phyloP scores from a whole-genome alignment of 441 rosid species.

The Eugenia klotzschiana region DNA sequence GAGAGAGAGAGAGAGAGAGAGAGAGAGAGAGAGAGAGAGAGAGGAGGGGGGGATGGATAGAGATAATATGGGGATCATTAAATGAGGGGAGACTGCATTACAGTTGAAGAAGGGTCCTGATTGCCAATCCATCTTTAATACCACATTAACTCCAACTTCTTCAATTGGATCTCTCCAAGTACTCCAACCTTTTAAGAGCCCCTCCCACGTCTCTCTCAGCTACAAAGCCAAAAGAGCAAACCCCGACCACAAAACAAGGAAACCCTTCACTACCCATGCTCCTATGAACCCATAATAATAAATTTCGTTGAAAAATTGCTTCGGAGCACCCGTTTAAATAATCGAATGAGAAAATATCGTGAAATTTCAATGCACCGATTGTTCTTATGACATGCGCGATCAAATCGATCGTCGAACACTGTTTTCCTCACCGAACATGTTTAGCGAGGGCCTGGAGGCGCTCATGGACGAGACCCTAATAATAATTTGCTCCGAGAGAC shows the following conservation, averaged over 20 bases:
- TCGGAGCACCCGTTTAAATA: neutral
- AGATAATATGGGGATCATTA: conserved; percentile 8
- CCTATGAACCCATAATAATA: neutral
- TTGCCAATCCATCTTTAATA: conserved; percentile 35
- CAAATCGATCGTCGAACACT: neutral
- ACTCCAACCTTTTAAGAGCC: neutral
- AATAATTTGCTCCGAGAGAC: neutral
- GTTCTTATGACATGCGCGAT: neutral
- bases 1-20: conserved; percentile 21
- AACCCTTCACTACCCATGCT: neutral
- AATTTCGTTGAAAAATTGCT: neutral
- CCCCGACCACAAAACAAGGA: neutral
- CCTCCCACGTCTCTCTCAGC: neutral
- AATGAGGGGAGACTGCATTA: conserved; percentile 31
- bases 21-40: conserved; percentile 20
- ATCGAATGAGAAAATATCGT: neutral
- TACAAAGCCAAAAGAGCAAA: neutral
- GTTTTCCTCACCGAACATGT: neutral
- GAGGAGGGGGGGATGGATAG: conserved; percentile 10
- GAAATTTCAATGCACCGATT: neutral
- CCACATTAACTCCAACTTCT: conserved; percentile 53
- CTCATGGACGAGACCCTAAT: neutral
- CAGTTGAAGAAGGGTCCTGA: conserved; percentile 52
- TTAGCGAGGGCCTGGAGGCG: neutral
- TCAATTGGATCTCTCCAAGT: conserved; percentile 27